Evolutionary conservation across 1,284 basidiomycete genomes (phyloP).

Genomic region (Leccinum brunneo-olivaceum): DNA sequence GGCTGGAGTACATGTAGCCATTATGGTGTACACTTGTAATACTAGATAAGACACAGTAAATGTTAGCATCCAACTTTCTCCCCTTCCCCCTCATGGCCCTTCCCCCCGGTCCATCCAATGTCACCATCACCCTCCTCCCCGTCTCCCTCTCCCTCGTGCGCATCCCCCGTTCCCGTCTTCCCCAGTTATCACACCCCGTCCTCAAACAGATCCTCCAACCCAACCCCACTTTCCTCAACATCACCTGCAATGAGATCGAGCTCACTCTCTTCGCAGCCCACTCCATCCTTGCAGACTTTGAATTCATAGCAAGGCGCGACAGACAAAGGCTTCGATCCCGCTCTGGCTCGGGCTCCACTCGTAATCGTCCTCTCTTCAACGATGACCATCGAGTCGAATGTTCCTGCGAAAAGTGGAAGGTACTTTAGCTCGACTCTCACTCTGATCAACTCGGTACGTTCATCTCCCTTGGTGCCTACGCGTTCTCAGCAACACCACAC

Average conservation of each 20-base stretch:
- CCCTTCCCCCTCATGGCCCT: background rate
- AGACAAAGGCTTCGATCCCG: conserved; percentile 39
- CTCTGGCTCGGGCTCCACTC: conserved; percentile 32
- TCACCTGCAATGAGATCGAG: conserved; percentile 71
- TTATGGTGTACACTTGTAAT: conserved; percentile 14
- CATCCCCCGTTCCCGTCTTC: conserved; percentile 59
- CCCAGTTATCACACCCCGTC: conserved; percentile 52
- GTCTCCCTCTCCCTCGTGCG: conserved; percentile 65
- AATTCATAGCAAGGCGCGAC: conserved; percentile 54
- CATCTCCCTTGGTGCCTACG: conserved; percentile 1
- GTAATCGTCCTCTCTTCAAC: conserved; percentile 22
- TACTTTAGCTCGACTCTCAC: conserved; percentile 73
- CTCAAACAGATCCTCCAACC: conserved; percentile 64
- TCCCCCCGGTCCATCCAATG: conserved; percentile 25
- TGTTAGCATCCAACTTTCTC: conserved; percentile 9
- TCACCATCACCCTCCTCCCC: conserved; percentile 65
- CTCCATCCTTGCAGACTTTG: conserved; percentile 51
- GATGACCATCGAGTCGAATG: conserved; percentile 53
- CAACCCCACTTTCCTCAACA: conserved; percentile 59
- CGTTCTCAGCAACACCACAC: conserved; percentile 4
- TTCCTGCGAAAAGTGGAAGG: conserved; percentile 65
- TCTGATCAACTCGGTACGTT: conserved; percentile 54
- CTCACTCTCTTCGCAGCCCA: conserved; percentile 67
- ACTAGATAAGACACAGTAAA: conserved; percentile 15
- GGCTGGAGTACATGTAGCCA: background rate